These are phyloP conservation scores for Termitomyces sp. DNA, from an alignment of 768 basidiomycete species.

Conservation along the genomic window DNA sequence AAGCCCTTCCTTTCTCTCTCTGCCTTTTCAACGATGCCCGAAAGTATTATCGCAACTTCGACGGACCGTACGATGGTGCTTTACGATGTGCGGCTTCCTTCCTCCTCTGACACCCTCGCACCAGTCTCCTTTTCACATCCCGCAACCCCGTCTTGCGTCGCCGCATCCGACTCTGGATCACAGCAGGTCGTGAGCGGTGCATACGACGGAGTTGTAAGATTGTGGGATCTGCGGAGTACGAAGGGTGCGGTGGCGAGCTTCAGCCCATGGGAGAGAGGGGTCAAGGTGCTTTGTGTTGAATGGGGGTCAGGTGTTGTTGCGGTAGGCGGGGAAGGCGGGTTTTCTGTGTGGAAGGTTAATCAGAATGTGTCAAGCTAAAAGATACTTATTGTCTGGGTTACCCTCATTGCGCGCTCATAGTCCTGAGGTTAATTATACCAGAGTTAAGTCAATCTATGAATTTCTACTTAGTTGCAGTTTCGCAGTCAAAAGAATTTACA, in stretches of 20 bases:
- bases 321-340: slow-evolving; percentile 59
- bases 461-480: no score
- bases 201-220: slow-evolving; percentile 71
- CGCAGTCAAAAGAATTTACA: no score
- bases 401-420: no score
- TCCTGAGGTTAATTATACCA: no score
- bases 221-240: slow-evolving; percentile 76
- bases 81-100: slow-evolving; percentile 57
- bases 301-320: slow-evolving; percentile 53
- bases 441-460: no score
- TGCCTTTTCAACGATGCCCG: slow-evolving; percentile 16
- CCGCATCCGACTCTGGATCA: slow-evolving; percentile 15
- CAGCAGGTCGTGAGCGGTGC: slow-evolving; percentile 67
- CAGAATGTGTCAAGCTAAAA: neutral
- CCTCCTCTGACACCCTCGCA: slow-evolving; percentile 19
- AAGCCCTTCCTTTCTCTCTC: slow-evolving; percentile 71
- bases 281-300: slow-evolving; percentile 58
- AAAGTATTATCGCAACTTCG: slow-evolving; percentile 54
- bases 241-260: slow-evolving; percentile 63
- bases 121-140: slow-evolving; percentile 51
- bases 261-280: slow-evolving; percentile 48
- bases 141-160: slow-evolving; percentile 63
- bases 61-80: slow-evolving; percentile 71
- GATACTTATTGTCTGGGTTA: neutral
- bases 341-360: slow-evolving; percentile 56